Evolutionary conservation across 148 eudicot genomes (phyloP).

Genomic region (Chenopodium berlandieri): DNA sequence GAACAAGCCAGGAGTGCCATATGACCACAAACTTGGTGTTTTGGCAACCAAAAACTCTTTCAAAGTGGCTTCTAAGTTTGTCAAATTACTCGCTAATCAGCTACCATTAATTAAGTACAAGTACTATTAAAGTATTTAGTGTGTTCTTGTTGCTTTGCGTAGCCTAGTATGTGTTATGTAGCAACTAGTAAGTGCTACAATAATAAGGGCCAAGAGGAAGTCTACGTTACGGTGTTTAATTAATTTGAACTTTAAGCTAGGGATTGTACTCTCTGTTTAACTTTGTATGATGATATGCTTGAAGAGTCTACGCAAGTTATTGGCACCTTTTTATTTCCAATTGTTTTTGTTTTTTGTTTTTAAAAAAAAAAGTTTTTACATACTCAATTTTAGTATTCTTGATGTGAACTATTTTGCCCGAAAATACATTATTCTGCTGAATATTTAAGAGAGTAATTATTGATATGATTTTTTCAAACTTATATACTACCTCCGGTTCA

Average conservation of each 20-base stretch:
- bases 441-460: too few relatives aligned
- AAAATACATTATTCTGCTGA: too few relatives aligned
- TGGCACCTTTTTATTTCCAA: too few relatives aligned
- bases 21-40: background rate
- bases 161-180: background rate
- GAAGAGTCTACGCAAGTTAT: too few relatives aligned
- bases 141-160: background rate
- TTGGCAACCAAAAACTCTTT: background rate
- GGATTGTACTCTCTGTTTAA: too few relatives aligned
- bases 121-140: background rate
- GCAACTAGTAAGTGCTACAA: background rate
- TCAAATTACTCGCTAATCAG: background rate
- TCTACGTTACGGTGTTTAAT: background rate
- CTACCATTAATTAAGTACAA: background rate
- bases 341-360: too few relatives aligned
- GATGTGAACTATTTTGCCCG: too few relatives aligned
- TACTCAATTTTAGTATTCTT: too few relatives aligned
- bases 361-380: too few relatives aligned
- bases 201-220: background rate
- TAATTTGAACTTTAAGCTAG: background rate
- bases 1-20: constrained; percentile 5
- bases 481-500: too few relatives aligned
- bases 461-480: too few relatives aligned
- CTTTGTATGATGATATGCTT: background rate
- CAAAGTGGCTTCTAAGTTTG: constrained; percentile 9